Percentiles rank a stretch among this genome's conserved stretches.
Conservation (phyloP, 306 rosid genomes). For the Corylus americana region DNA sequence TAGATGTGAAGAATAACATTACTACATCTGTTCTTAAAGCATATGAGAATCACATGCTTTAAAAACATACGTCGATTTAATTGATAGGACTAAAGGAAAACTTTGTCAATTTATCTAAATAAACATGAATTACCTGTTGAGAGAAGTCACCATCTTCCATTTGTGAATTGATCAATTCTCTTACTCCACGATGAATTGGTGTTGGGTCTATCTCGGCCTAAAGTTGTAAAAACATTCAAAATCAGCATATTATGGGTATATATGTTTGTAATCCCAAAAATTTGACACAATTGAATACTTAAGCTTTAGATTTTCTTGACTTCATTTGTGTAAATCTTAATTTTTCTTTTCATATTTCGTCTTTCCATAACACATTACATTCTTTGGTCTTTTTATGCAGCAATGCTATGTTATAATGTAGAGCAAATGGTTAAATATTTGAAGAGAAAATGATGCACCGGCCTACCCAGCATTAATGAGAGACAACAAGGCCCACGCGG, state of each 20-base stretch:
- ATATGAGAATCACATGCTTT: no score
- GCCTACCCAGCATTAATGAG: constrained; percentile 82
- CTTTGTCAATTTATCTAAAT: neutral
- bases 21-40: no score
- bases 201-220: constrained; percentile 56
- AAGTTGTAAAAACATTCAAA: constrained; percentile 20
- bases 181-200: constrained; percentile 61
- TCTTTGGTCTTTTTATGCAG: neutral
- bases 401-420: no score
- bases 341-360: neutral
- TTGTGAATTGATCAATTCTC: constrained; percentile 55
- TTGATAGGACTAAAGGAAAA: no score
- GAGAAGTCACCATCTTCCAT: constrained; percentile 80
- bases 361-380: neutral
- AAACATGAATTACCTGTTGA: constrained; percentile 44
- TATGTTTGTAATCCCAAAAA: no score
- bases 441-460: neutral
- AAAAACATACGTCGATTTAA: no score
- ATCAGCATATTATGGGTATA: neutral
- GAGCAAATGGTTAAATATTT: neutral
- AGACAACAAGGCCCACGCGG: constrained; percentile 69
- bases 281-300: no score
- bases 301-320: no score
- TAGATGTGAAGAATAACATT: no score
- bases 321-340: no score